phyloP scores from a whole-genome alignment of 164 flowering plant genomes.

The Berberis vulgaris region DNA sequence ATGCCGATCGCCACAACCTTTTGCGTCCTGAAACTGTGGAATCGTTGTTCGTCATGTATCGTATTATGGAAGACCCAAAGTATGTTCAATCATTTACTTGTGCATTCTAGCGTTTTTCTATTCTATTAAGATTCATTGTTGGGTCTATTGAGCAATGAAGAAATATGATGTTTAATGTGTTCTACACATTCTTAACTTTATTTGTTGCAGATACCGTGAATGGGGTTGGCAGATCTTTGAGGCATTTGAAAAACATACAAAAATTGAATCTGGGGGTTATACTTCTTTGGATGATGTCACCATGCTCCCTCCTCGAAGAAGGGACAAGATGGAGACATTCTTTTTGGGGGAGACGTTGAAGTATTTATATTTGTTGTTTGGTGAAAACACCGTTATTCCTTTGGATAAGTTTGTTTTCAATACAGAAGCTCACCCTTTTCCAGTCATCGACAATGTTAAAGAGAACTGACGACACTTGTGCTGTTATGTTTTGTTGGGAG shows the following conservation, averaged over 20 bases:
- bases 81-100: slow-evolving; percentile 20
- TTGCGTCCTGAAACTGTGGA: slow-evolving; percentile 98
- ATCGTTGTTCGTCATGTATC: slow-evolving; percentile 74
- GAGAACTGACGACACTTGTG: no score
- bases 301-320: slow-evolving; percentile 58
- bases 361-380: slow-evolving; percentile 79
- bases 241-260: slow-evolving; percentile 82
- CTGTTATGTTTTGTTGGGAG: no score
- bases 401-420: slow-evolving; percentile 87
- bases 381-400: slow-evolving; percentile 52
- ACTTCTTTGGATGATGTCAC: slow-evolving; percentile 89
- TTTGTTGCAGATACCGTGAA: slow-evolving; percentile 67
- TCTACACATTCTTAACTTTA: background rate
- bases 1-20: slow-evolving; percentile 85
- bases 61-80: slow-evolving; percentile 87
- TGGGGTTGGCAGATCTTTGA: slow-evolving; percentile 98
- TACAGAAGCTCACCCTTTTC: slow-evolving; percentile 93
- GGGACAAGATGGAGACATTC: slow-evolving; percentile 98
- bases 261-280: slow-evolving; percentile 83
- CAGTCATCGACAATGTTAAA: slow-evolving; percentile 21
- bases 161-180: background rate
- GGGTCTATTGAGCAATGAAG: background rate
- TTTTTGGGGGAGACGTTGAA: slow-evolving; percentile 92
- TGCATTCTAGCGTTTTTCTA: background rate
- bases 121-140: background rate